phyloP scores from a whole-genome alignment of 2,329 filamentous ascomycete species.

The Botrytis galanthina region DNA sequence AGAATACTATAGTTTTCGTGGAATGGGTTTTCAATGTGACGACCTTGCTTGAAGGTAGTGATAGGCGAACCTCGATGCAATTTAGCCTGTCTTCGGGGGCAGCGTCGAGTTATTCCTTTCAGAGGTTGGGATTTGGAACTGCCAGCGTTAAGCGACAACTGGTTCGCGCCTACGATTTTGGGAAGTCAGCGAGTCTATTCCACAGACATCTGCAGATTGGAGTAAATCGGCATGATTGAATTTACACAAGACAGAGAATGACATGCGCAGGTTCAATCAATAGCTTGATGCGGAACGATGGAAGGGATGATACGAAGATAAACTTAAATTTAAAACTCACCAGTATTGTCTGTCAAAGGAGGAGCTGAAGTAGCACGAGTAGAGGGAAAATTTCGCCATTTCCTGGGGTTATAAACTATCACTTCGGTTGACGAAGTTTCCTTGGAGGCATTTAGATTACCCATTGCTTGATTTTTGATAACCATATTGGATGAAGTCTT shows the following conservation, averaged over 20 bases:
- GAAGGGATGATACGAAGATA: neutral
- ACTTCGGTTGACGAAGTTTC: neutral
- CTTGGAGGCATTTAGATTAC: neutral
- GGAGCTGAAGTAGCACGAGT: neutral
- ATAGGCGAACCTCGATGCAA: neutral
- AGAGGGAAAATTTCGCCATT: neutral
- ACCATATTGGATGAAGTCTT: neutral
- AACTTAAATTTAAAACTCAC: neutral
- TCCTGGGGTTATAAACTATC: neutral
- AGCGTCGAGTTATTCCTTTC: neutral
- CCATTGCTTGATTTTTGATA: neutral
- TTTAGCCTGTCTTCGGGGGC: neutral
- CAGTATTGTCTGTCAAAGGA: neutral
- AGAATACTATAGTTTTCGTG: neutral
- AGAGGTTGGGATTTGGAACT: neutral
- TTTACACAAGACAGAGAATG: neutral
- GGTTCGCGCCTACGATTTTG: neutral
- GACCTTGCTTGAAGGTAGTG: neutral
- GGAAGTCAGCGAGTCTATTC: neutral
- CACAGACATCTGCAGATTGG: neutral
- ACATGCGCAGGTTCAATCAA: neutral
- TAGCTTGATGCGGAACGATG: neutral
- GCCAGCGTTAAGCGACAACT: neutral
- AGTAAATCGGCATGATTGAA: neutral
- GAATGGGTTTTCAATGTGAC: neutral